Evolutionary conservation across 2,329 filamentous ascomycete species (phyloP), one percentile per base, ranked within the genome.

Genomic region (Xylaria hypoxylon): DNA sequence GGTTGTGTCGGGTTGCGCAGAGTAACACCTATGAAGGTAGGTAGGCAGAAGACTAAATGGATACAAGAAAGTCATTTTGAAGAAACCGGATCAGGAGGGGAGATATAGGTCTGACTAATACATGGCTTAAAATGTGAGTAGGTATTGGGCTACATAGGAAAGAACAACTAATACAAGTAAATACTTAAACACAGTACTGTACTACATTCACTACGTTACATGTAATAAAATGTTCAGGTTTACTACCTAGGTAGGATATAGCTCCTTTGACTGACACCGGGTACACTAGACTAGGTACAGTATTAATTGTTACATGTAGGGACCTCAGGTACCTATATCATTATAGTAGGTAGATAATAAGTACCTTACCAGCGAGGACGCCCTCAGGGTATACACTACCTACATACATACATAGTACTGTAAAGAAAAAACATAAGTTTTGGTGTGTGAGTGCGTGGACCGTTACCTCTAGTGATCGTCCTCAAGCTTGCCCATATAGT

Each of bases 381-480:
- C 33, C 51, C 40, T 44, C 35, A 42, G 38, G n/a, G 19, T 59
- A 24, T 58, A 28, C 22, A 51, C 48, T n/a, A n/a, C n/a, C n/a
- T n/a, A n/a, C n/a, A n/a, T n/a, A n/a, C n/a, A n/a, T n/a, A n/a
- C n/a, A n/a, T n/a, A n/a, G n/a, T 11, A 28, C 48, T 35, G 24
- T 35, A 26, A 24, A 47, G 8, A 10, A 61, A 31, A 42, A 28
- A 24, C 15, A 13, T n/a, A 52, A 22, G 33, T 24, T 48, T 31
- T 47, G 17, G 55, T 31, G 65, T 57, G 65, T 51, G 60, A 57
- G 52, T 64, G 48, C 38, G 64, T 58, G 64, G 60, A 60, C 64
- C n/a, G 2, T 47, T 31, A 38, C 17, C 48, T 38, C 48, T 38
- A 24, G 51, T 50, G 65, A 67, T 67, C 61, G 31, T 61, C 64